These are phyloP conservation scores for Lactarius hatsudake DNA, from an alignment of 768 basidiomycete genomes.

Conservation along the genomic window DNA sequence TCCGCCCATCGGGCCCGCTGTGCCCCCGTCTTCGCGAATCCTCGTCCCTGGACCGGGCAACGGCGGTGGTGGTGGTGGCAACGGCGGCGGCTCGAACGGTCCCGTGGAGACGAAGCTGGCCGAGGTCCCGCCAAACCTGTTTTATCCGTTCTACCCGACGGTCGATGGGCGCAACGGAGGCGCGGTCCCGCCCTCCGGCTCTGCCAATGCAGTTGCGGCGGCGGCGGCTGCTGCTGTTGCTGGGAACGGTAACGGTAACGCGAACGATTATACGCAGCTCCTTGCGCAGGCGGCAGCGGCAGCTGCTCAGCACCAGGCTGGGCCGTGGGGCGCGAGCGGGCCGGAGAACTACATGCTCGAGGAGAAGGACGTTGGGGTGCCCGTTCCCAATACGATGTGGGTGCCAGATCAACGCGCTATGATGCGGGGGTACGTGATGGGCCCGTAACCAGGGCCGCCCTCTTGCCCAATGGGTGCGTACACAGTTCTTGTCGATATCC, in stretches of 20 bases:
- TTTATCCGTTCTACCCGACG: constrained; percentile 79
- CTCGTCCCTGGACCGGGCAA: constrained; percentile 11
- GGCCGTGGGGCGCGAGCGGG: constrained; percentile 52
- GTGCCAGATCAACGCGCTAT: constrained; percentile 21
- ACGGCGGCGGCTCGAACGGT: constrained; percentile 5
- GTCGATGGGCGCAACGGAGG: constrained; percentile 27
- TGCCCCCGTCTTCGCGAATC: not conserved
- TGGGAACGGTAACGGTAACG: constrained; percentile 21
- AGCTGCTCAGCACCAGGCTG: constrained; percentile 44
- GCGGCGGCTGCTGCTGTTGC: constrained; percentile 4
- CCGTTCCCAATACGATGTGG: constrained; percentile 16
- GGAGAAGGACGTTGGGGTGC: constrained; percentile 46
- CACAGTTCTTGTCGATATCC: not conserved
- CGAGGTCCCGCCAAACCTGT: constrained; percentile 65
- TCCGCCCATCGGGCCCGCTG: constrained; percentile 25
- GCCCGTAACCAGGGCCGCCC: not conserved
- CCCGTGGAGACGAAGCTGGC: constrained; percentile 42
- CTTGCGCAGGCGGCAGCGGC: constrained; percentile 57
- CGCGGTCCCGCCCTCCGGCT: constrained; percentile 13
- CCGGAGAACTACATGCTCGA: constrained; percentile 69
- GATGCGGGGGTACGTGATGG: constrained; percentile 23
- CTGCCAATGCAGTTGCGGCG: constrained; percentile 5
- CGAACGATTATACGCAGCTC: constrained; percentile 49
- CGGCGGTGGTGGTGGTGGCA: not conserved
- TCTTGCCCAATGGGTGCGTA: not conserved